Conservation (phyloP, 2,329 filamentous ascomycete genomes). For the Xylariomycetidae sp. region DNA sequence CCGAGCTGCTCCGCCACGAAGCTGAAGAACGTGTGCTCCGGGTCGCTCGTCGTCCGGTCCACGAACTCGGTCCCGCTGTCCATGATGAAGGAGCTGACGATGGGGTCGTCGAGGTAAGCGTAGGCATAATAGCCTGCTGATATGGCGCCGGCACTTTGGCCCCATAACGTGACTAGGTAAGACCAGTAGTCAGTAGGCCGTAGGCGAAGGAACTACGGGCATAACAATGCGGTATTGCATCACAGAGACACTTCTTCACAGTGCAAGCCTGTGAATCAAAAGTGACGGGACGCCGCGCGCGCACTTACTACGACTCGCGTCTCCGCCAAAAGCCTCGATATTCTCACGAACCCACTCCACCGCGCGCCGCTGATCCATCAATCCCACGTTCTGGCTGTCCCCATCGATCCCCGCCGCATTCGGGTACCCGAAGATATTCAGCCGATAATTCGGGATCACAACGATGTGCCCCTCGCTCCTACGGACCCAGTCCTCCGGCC, state of each 20-base stretch:
- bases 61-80: slow-evolving; percentile 35
- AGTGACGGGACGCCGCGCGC: no score
- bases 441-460: slow-evolving; percentile 35
- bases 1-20: slow-evolving; percentile 30
- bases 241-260: no score
- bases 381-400: slow-evolving; percentile 37
- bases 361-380: slow-evolving; percentile 45
- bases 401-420: slow-evolving; percentile 20
- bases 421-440: slow-evolving; percentile 31
- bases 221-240: no score
- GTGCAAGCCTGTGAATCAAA: no score
- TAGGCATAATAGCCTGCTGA: slow-evolving; percentile 37
- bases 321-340: slow-evolving; percentile 43
- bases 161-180: slow-evolving; percentile 42
- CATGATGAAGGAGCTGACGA: slow-evolving; percentile 36
- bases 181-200: no score
- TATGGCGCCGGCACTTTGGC: slow-evolving; percentile 41
- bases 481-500: slow-evolving; percentile 32
- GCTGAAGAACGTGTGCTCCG: slow-evolving; percentile 27
- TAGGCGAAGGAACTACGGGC: no score
- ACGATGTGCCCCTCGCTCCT: slow-evolving; percentile 24
- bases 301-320: slow-evolving; percentile 32
- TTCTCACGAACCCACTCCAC: slow-evolving; percentile 47
- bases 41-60: slow-evolving; percentile 20
- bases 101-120: slow-evolving; percentile 41